phyloP scores from a whole-genome alignment of 495 filamentous ascomycete genomes.

The Neohortaea acidophila region DNA sequence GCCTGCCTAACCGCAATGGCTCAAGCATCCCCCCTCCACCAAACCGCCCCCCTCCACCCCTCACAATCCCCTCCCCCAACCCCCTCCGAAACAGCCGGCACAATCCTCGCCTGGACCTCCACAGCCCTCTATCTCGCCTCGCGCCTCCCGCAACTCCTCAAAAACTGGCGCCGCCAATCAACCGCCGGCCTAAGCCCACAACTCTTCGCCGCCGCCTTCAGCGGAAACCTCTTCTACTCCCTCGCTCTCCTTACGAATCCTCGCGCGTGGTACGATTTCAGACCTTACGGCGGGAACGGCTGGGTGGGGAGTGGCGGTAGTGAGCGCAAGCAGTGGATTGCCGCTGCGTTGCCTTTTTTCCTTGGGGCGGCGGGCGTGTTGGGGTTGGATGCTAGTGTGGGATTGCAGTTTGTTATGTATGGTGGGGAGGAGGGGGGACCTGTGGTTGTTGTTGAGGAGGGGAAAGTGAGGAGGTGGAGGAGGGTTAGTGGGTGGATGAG shows the following conservation, averaged over 20 bases:
- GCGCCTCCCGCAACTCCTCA: slow-evolving; percentile 54
- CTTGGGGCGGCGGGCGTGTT: slow-evolving; percentile 57
- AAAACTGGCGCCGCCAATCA: slow-evolving; percentile 50
- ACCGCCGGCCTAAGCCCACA: slow-evolving; percentile 54
- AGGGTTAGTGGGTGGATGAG: slow-evolving; percentile 53
- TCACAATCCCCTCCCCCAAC: slow-evolving; percentile 11
- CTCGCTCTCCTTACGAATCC: slow-evolving; percentile 51
- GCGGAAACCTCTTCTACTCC: slow-evolving; percentile 60
- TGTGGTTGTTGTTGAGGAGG: slow-evolving; percentile 26
- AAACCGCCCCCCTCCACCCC: slow-evolving; percentile 19
- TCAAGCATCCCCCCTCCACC: slow-evolving; percentile 23
- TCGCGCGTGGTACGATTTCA: slow-evolving; percentile 46
- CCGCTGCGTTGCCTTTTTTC: slow-evolving; percentile 49
- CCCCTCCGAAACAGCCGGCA: slow-evolving; percentile 36
- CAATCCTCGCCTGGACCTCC: slow-evolving; percentile 49
- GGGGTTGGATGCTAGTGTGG: slow-evolving; percentile 48
- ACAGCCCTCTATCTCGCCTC: slow-evolving; percentile 54
- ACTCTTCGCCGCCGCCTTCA: slow-evolving; percentile 57
- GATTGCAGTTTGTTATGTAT: slow-evolving; percentile 49
- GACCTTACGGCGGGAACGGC: slow-evolving; percentile 49
- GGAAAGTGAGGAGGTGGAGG: slow-evolving; percentile 33
- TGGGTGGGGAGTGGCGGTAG: slow-evolving; percentile 49
- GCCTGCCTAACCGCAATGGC: slow-evolving; percentile 22
- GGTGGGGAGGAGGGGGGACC: slow-evolving; percentile 26
- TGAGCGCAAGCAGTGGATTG: slow-evolving; percentile 41